phyloP scores from a whole-genome alignment of 306 rosid genomes.

The Lathyrus tuberosus region DNA sequence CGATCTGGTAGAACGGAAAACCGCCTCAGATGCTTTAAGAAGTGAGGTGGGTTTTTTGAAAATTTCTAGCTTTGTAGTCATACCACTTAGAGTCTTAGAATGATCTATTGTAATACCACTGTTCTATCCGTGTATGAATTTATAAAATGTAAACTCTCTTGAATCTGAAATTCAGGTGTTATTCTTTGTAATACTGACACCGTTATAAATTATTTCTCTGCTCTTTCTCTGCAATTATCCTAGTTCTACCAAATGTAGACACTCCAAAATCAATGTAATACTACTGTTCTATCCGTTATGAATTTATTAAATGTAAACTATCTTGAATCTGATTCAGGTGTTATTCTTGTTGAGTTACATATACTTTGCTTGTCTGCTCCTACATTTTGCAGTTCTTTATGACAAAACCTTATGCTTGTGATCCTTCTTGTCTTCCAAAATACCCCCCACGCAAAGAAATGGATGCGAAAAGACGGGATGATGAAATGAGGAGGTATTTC shows the following conservation, averaged over 20 bases:
- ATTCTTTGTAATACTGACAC: too few species aligned
- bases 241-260: too few species aligned
- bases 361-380: conserved; percentile 41
- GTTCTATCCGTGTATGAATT: conserved; percentile 1
- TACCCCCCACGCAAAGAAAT: conserved; percentile 96
- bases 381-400: conserved; percentile 75
- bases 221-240: too few species aligned
- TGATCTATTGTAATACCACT: background rate
- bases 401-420: conserved; percentile 83
- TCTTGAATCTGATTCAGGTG: conserved; percentile 31
- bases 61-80: conserved; percentile 23
- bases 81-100: too few species aligned
- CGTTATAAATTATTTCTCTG: too few species aligned
- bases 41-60: conserved; percentile 64
- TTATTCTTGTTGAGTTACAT: conserved; percentile 33
- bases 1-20: conserved; percentile 83
- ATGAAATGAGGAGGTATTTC: conserved; percentile 76
- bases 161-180: conserved; percentile 31
- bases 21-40: conserved; percentile 77
- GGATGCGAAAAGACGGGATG: conserved; percentile 85
- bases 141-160: conserved; percentile 24
- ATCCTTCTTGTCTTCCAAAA: conserved; percentile 92
- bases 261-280: too few species aligned
- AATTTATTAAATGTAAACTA: conserved; percentile 21
- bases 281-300: background rate